phyloP scores from a whole-genome alignment of 345 rosid species.

The Gossypium turneri region DNA sequence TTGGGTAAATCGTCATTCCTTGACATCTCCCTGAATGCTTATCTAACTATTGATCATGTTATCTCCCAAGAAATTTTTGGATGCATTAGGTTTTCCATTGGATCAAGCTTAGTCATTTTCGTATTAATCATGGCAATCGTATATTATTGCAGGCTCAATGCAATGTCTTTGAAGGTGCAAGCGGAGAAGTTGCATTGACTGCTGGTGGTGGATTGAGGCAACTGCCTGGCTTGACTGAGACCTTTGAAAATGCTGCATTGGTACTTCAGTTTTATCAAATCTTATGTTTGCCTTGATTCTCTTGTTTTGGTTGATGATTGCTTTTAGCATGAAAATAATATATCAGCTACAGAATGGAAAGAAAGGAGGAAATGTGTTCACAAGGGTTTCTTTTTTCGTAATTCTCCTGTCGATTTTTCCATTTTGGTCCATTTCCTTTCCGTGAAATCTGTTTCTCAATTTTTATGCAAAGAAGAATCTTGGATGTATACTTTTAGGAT shows the following conservation, averaged over 20 bases:
- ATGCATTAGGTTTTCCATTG: constrained; percentile 1
- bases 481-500: neutral
- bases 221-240: constrained; percentile 64
- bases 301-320: neutral
- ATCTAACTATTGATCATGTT: constrained; percentile 5
- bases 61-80: neutral
- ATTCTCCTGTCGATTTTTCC: neutral
- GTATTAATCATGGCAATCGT: neutral
- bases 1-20: constrained; percentile 57
- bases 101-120: neutral
- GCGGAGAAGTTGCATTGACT: constrained; percentile 79
- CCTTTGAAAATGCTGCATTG: constrained; percentile 86
- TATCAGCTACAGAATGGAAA: neutral
- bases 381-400: neutral
- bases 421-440: neutral
- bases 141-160: constrained; percentile 68
- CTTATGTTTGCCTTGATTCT: neutral
- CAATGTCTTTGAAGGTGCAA: constrained; percentile 84
- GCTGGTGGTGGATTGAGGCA: constrained; percentile 90
- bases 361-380: neutral
- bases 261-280: constrained; percentile 34
- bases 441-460: neutral
- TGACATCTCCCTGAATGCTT: constrained; percentile 18
- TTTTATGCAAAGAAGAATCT: constrained; percentile 1
- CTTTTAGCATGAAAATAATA: neutral